phyloP scores from a whole-genome alignment of 1,284 basidiomycete genomes.

The Puccinia hordei region DNA sequence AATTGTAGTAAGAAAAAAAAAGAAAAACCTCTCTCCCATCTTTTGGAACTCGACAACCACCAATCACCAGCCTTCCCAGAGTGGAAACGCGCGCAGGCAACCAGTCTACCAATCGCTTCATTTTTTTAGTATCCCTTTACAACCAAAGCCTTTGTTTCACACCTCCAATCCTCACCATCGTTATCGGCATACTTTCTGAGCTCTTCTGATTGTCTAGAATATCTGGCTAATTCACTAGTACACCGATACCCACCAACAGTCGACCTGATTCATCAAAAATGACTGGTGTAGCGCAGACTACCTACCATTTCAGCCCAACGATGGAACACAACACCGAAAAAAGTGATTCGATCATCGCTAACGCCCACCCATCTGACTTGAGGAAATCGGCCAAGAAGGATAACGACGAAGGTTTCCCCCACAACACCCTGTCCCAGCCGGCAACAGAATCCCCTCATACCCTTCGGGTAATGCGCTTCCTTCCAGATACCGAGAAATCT shows the following conservation, averaged over 20 bases:
- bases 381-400: not conserved
- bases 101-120: not conserved
- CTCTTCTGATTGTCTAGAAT: not conserved
- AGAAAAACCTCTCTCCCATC: not conserved
- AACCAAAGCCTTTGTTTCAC: slow-evolving; percentile 28
- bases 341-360: slow-evolving; percentile 6
- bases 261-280: slow-evolving; percentile 16
- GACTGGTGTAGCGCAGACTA: slow-evolving; percentile 17
- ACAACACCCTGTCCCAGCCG: not conserved
- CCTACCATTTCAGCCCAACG: slow-evolving; percentile 16
- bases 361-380: slow-evolving; percentile 1
- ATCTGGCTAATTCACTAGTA: not conserved
- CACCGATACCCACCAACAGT: slow-evolving; percentile 7
- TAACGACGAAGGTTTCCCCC: not conserved
- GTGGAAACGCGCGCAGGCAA: not conserved
- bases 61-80: not conserved
- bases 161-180: not conserved
- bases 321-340: slow-evolving; percentile 15
- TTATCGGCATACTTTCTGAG: not conserved
- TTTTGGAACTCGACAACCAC: slow-evolving; percentile 8
- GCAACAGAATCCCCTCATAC: not conserved
- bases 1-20: not conserved
- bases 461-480: not conserved
- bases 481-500: not conserved
- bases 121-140: slow-evolving; percentile 22